Evolutionary conservation across 2,329 filamentous ascomycete genomes (phyloP), one percentile per base, ranked within the genome.

Genomic region (Aspergillus alliaceus): DNA sequence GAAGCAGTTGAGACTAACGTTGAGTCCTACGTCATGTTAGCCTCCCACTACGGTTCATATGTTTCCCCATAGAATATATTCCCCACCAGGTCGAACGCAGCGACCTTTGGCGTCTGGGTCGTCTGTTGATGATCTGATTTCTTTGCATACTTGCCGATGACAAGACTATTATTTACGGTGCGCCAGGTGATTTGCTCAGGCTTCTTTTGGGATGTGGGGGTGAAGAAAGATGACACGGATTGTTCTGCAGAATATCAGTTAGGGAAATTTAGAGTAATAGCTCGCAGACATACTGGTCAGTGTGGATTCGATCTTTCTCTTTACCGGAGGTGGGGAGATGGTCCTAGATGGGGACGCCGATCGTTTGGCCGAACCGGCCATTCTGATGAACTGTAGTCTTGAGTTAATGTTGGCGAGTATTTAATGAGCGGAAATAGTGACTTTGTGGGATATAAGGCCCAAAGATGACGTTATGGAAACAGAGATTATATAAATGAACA

Each of bases 161-260:
- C 81, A 22, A 97, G 79, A 4, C 88, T 89, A 70, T 79, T 88
- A 72, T 84, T 89, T 75, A 80, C 80, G 73, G 82, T 72, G 8
- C 81, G 74, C 91, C 95, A 98, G 9, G 75, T 79, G 51, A 90
- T 86, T 56, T 84, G 85, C 50, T 93, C 88, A 14, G 90, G 90
- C 31, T 89, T 86, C 72, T 96, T 97, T 72, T 96, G 86, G 0
- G 92, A 97, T 0, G 83, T 72, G 0, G 93, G 93, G 0, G 88
- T 96, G 75, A 98, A 98, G 79, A 98, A 98, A 53, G 84, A 91
- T 20, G 90, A 84, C 1, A 96, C 86, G 1, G 89, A 86, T 32
- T 69, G 71, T 52, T 71, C 75, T 77, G 34, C 9, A 42, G 3
- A 4, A n/a, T n/a, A 9, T 15, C 31, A 25, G 8, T 8, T n/a